These are phyloP conservation scores for Anisodus tanguticus DNA, from an alignment of 257 asterid genomes.

Conservation along the genomic window DNA sequence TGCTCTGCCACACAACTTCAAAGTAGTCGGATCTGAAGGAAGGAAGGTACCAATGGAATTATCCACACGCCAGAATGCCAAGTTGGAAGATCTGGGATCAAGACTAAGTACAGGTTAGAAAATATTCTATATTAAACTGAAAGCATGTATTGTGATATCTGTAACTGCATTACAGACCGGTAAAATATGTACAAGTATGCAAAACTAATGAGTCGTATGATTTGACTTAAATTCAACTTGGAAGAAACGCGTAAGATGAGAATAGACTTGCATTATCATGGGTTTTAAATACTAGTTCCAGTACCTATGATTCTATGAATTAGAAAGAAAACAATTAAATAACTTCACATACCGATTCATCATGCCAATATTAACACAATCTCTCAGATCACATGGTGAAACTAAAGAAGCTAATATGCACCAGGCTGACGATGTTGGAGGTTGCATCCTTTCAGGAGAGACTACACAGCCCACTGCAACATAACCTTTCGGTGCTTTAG, in stretches of 20 bases:
- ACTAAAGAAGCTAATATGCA: slow-evolving; percentile 84
- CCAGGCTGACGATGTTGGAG: slow-evolving; percentile 75
- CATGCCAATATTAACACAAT: slow-evolving; percentile 62
- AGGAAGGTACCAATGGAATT: slow-evolving; percentile 86
- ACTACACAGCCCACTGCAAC: slow-evolving; percentile 96
- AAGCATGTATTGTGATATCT: not conserved
- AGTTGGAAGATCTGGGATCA: slow-evolving; percentile 55
- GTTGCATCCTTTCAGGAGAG: slow-evolving; percentile 74
- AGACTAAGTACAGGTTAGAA: slow-evolving; percentile 16
- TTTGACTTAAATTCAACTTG: slow-evolving; percentile 16
- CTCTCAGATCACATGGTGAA: slow-evolving; percentile 90
- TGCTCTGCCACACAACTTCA: slow-evolving; percentile 63
- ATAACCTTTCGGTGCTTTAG: slow-evolving; percentile 93
- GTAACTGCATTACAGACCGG: slow-evolving; percentile 1
- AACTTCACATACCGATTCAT: slow-evolving; percentile 56
- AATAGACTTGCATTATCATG: not conserved
- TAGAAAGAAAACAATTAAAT: slow-evolving; percentile 25
- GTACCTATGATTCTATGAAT: slow-evolving; percentile 23
- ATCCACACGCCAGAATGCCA: slow-evolving; percentile 97
- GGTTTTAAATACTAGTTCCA: not conserved
- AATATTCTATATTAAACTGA: slow-evolving; percentile 6
- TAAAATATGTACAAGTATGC: not conserved
- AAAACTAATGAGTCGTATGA: slow-evolving; percentile 9
- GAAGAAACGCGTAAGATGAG: not conserved
- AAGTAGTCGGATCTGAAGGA: slow-evolving; percentile 71